These are phyloP conservation scores for Colletotrichum sp. DNA, from an alignment of 2,329 filamentous ascomycete species.

Conservation along the genomic window DNA sequence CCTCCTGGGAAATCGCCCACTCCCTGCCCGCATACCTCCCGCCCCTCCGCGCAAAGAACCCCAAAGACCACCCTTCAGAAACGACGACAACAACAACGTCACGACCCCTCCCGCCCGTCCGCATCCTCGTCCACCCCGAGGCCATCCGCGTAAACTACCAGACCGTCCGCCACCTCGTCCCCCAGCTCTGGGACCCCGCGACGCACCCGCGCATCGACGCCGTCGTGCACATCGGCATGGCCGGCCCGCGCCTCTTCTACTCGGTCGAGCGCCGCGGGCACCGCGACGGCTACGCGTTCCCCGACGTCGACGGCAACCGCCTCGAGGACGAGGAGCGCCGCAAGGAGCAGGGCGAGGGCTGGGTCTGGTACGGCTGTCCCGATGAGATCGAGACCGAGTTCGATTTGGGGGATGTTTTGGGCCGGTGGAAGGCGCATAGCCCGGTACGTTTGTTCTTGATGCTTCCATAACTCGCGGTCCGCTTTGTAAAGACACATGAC, in stretches of 20 bases:
- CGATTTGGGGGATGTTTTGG: constrained; percentile 61
- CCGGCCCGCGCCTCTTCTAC: constrained; percentile 67
- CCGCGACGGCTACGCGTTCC: constrained; percentile 72
- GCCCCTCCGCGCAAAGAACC: constrained; percentile 47
- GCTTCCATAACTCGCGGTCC: no score
- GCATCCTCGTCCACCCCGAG: constrained; percentile 67
- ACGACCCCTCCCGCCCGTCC: constrained; percentile 52
- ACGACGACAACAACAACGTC: constrained; percentile 24
- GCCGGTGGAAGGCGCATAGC: constrained; percentile 57
- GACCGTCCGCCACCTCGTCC: constrained; percentile 66
- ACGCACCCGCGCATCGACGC: constrained; percentile 60
- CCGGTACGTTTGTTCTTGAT: constrained; percentile 43
- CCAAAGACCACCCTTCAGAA: constrained; percentile 32
- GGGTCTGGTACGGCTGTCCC: constrained; percentile 61
- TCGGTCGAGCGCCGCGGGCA: constrained; percentile 74
- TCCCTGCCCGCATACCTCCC: constrained; percentile 70
- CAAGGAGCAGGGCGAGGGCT: constrained; percentile 40
- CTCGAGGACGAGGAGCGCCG: constrained; percentile 53
- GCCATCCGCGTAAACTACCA: constrained; percentile 76
- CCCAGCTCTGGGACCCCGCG: constrained; percentile 61
- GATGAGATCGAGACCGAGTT: constrained; percentile 61
- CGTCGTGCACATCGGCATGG: constrained; percentile 82
- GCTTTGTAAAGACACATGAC: neutral
- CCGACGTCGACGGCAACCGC: constrained; percentile 71
- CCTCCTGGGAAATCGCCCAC: constrained; percentile 79